phyloP scores from a whole-genome alignment of 306 rosid genomes.

The Lathyrus sativus region DNA sequence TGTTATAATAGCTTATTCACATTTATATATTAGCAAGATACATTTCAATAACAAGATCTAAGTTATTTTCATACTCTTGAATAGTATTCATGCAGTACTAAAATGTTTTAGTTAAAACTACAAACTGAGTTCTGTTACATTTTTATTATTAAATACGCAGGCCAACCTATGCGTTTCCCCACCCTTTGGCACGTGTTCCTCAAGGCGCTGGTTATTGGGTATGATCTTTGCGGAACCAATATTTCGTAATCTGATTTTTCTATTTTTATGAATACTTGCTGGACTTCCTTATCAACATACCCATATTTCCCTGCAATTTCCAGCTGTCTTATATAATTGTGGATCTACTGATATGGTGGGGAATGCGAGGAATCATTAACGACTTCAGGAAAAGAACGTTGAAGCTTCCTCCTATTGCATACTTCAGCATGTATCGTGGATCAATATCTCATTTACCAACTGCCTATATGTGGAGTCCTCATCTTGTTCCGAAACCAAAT shows the following conservation, averaged over 20 bases:
- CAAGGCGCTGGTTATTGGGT: slow-evolving; percentile 97
- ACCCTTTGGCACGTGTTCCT: slow-evolving; percentile 94
- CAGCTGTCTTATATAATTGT: slow-evolving; percentile 90
- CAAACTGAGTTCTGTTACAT: slow-evolving; percentile 36
- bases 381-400: slow-evolving; percentile 83
- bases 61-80: slow-evolving; percentile 28
- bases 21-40: slow-evolving; percentile 26
- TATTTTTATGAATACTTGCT: slow-evolving; percentile 34
- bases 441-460: slow-evolving; percentile 97
- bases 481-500: slow-evolving; percentile 88
- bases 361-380: slow-evolving; percentile 80
- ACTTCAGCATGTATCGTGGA: slow-evolving; percentile 90
- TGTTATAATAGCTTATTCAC: slow-evolving; percentile 16
- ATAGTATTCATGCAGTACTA: slow-evolving; percentile 19
- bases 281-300: slow-evolving; percentile 27
- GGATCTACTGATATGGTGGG: slow-evolving; percentile 96
- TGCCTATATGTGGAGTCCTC: slow-evolving; percentile 96
- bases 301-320: slow-evolving; percentile 46
- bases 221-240: slow-evolving; percentile 38
- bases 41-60: slow-evolving; percentile 24
- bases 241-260: slow-evolving; percentile 32
- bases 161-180: slow-evolving; percentile 90
- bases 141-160: slow-evolving; percentile 56
- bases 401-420: slow-evolving; percentile 93
- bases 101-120: slow-evolving; percentile 13